Base-by-base conservation (phyloP, 805 yeast genomes). In the Wickerhamomyces mucosus region DNA sequence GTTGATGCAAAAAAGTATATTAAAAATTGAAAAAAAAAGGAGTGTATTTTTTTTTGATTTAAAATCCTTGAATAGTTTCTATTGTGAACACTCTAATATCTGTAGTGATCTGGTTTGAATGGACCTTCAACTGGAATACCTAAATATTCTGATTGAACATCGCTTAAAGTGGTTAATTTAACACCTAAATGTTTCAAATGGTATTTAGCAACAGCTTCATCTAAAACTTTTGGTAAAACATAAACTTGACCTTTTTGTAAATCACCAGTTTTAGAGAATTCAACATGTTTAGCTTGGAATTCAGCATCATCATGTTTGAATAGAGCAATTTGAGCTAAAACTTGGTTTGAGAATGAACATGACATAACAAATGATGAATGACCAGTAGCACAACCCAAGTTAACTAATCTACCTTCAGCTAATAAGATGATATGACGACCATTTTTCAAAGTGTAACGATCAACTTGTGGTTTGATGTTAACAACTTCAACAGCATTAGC, bases 341-440 rank as follows among this genome's bases (percentile, higher is more conserved):
- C 97, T 74, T 89, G 98, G 83, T 89, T 89, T 54, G 96, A 84
- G 94, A 89, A 89, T 35, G 97, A 92, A 72, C 97, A 92, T 43
- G 96, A 86, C 98, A 89, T 89, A 58, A 89, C 98, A 61, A 89
- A 89, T 26, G 96, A 85, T 32, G 97, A 82, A 76, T 89, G 98
- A 61, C 98, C 98, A 56, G 97, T 89, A 61, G 97, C 98, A 73
- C 97, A 92, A 56, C 98, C 98, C 61, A 89, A 75, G 86, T 89
- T 89, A 61, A 89, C 97, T 57, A 89, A 80, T 74, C 98, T 86
- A 71, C 98, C 98, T 68, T 88, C 96, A 48, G 98, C 98, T 56
- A 89, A 81, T 60, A 89, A 74, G 69, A 89, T 86, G 59, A 89
- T 59, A 73, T 89, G 97, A 61, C 81, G 83, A 58, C 97, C 97